Evolutionary conservation across 2,329 filamentous ascomycete genomes (phyloP), one percentile per base, ranked within the genome.

Genomic region (Ophiostoma ips): DNA sequence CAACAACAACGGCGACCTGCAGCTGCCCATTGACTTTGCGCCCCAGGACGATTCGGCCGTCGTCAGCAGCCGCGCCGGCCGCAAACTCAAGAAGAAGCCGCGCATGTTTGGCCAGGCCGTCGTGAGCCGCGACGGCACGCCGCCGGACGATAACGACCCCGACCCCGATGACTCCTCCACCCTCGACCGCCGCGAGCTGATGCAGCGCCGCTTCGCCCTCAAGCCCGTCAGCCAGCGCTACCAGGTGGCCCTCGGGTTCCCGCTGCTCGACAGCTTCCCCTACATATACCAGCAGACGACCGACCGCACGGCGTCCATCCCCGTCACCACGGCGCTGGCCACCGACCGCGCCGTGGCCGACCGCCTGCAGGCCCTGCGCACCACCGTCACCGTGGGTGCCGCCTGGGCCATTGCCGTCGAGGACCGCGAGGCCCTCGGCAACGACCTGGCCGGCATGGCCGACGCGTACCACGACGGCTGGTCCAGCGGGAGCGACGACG

Each of bases 401-500:
- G 67, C 75, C 15, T 75, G 81, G 54, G 72, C 77, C 11, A 71
- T 89, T 15, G 71, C 72, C 0, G 58, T 90, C 3, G 87, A 94
- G 53, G 89, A 96, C 60, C 76, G 90, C 38, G 92, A 98, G 65
- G 71, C 72, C 2, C 70, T 96, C n/a, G 77, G 79, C 43, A 92
- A 94, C 60, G 81, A 84, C 12, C 70, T 98, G 36, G 80, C 84
- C 21, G 83, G 85, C 53, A 81, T 96, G 59, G 83, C 84, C 1
- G 89, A 95, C 60, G 85, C 85, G 53, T 96, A 95, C 63, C 81
- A 87, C 57, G 86, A 92, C 54, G 87, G 87, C 1, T 95, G 87
- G 85, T 81, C 79, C 12, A 87, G 83, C 59, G 87, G 81, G 21
- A 83, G 78, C 52, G 84, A 86, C 57, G 73, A 79, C 9, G 81